These are phyloP conservation scores for Immersiporthe knoxdaviesiana DNA, from an alignment of 2,329 filamentous ascomycete species.

Conservation along the genomic window DNA sequence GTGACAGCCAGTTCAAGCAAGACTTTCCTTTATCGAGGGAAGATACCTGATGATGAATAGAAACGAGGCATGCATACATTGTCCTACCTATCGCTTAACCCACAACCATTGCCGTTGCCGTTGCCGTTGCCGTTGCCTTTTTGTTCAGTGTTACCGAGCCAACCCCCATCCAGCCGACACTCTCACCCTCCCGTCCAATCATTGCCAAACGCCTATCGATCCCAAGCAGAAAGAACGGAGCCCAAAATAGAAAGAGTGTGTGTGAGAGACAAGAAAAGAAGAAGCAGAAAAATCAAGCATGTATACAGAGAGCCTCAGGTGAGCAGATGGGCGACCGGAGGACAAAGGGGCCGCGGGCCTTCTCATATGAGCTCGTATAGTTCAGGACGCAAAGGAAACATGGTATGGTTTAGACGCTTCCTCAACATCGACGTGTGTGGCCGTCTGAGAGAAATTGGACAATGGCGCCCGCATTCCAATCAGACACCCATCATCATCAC, in stretches of 20 bases:
- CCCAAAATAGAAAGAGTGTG: neutral
- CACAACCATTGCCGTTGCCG: neutral
- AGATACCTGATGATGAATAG: neutral
- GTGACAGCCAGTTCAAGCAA: neutral
- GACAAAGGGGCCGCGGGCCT: neutral
- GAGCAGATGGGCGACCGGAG: neutral
- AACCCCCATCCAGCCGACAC: neutral
- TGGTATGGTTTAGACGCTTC: neutral
- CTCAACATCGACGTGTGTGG: neutral
- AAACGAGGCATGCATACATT: neutral
- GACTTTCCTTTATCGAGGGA: neutral
- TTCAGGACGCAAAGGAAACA: neutral
- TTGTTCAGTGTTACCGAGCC: neutral
- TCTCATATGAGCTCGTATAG: neutral
- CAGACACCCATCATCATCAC: slow-evolving; percentile 25
- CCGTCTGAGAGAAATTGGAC: neutral
- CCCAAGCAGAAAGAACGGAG: neutral
- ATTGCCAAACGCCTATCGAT: neutral
- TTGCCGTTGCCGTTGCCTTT: neutral
- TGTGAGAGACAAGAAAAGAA: neutral
- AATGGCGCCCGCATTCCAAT: neutral
- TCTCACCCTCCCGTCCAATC: neutral
- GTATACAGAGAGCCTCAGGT: neutral
- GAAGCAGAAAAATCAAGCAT: neutral
- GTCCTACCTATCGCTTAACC: neutral